Base-by-base conservation (phyloP, 106 monocot genomes). In the Posidonia australis region DNA sequence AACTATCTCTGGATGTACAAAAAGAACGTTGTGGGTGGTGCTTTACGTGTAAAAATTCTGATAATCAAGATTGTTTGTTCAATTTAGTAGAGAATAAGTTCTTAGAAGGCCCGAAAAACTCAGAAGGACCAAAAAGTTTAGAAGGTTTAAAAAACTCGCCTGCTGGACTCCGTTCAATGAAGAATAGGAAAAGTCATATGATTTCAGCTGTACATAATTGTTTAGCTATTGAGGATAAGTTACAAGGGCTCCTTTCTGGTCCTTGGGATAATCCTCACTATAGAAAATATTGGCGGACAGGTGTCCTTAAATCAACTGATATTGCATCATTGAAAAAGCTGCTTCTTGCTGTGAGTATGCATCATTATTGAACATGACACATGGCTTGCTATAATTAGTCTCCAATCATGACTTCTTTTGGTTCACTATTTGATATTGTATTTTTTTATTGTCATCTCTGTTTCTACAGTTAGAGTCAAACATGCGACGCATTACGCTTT, bases 21-120 rank as follows among this genome's bases (percentile, higher is more conserved):
- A 87, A 83, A 36, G 98, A 98, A 74, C 81, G 72, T 51, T 98
- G 98, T 83, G 98, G 91, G 29, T 98, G 98, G 98, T 98, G 98
- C 46, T 70, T 80, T 69, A 47, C 78, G 47, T 98, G 98, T 63
- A 82, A 52, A 80, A 71, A 51, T 27, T 63, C 73, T 24, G 76
- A 64, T 60, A 74, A 66, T 45, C 52, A 57, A 58, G 81, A 79
- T 65, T 98, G 98, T 59, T 70, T 91, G 64, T 75, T 91, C 69
- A 77, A 65, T 67, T 25, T 72, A 57, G 63, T 68, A 42, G 67
- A 73, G 67, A 70, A 48, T 24, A 81, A 82, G 24, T 56, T 77
- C 21, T 43, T 83, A 25, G 80, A 80, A 71, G 60, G 44, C 61
- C 66, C 65, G 25, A 79, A 70, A 61, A 48, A 32, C 49, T 54